Percentiles rank a stretch among this genome's conserved stretches.
Conservation (phyloP, 2,329 filamentous ascomycete genomes). For the Diaporthe sp. region DNA sequence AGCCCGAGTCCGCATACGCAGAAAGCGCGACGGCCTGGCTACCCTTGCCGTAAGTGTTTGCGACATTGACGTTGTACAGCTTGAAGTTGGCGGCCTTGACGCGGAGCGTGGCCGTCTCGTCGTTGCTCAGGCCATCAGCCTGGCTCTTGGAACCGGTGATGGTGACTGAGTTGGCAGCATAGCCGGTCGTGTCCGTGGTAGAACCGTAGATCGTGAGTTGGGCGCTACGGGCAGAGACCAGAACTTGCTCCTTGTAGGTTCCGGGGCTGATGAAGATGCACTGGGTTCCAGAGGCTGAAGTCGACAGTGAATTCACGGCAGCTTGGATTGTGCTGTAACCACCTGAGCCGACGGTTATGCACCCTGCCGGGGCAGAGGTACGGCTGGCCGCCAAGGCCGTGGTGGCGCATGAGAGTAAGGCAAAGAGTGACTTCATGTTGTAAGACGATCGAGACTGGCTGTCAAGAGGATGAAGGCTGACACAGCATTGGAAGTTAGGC, state of each 20-base stretch:
- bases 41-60: constrained; percentile 62
- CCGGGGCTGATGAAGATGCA: constrained; percentile 75
- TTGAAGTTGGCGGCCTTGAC: constrained; percentile 65
- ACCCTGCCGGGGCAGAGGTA: constrained; percentile 61
- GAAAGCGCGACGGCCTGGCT: constrained; percentile 63
- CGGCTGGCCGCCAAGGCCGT: constrained; percentile 50
- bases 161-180: constrained; percentile 70
- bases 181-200: constrained; percentile 66
- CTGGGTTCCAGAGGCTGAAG: constrained; percentile 61
- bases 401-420: constrained; percentile 25
- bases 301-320: constrained; percentile 72
- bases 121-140: constrained; percentile 64
- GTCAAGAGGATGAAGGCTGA: background rate
- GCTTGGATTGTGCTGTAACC: constrained; percentile 61
- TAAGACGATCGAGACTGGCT: background rate
- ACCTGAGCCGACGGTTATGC: constrained; percentile 62
- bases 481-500: background rate
- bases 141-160: constrained; percentile 62
- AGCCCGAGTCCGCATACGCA: constrained; percentile 60
- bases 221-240: constrained; percentile 62
- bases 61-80: constrained; percentile 73
- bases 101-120: constrained; percentile 63
- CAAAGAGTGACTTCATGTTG: constrained; percentile 39
- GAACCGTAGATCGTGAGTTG: constrained; percentile 67
- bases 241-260: constrained; percentile 73